Evolutionary conservation across 2,329 filamentous ascomycete species (phyloP), one percentile per base, ranked within the genome.

Genomic region (Epicoccum nigrum): DNA sequence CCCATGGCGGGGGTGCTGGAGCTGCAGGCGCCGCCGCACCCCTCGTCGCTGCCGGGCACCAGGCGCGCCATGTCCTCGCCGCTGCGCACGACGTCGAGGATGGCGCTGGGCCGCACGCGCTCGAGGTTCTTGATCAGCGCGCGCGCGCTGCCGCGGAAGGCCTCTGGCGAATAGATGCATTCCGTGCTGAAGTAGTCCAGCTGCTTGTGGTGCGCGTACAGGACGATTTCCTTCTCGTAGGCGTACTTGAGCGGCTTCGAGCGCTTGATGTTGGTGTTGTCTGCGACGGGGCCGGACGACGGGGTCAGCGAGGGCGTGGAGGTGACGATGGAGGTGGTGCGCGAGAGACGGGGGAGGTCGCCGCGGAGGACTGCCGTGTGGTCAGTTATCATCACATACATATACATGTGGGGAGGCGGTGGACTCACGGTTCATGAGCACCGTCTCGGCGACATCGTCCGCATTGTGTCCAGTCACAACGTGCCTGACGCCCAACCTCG

Each of bases 151-250:
- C 94, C 94, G 52, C 94, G 83, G 70, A 99, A 99, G 2, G 94
- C 94, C 74, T 99, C 94, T 0, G 94, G 94, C 45, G 91, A 96
- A 78, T 99, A 99, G 54, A 99, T 92, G 79, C 94, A 99, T 76
- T 99, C 94, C 0, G 94, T 99, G 67, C 87, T 96, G 76, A 99
- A 99, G 76, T 99, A 99, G 71, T 97, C 92, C 58, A 99, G 81
- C 73, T 92, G 92, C 75, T 94, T 96, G 78, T 99, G 92, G 70
- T 97, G 90, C 4, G 94, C 94, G 70, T 99, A 99, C 5, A 99
- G 81, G 15, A 99, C 94, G 61, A 99, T 99, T 71, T 99, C 94
- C 77, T 99, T 99, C 72, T 99, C 94, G 70, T 97, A 99, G 1
- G 93, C 92, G 72, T 97, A 99, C 74, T 99, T 97, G 37, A 99